Conservation (phyloP, 2,329 filamentous ascomycete species). For the Ceratocystis smalleyi region DNA sequence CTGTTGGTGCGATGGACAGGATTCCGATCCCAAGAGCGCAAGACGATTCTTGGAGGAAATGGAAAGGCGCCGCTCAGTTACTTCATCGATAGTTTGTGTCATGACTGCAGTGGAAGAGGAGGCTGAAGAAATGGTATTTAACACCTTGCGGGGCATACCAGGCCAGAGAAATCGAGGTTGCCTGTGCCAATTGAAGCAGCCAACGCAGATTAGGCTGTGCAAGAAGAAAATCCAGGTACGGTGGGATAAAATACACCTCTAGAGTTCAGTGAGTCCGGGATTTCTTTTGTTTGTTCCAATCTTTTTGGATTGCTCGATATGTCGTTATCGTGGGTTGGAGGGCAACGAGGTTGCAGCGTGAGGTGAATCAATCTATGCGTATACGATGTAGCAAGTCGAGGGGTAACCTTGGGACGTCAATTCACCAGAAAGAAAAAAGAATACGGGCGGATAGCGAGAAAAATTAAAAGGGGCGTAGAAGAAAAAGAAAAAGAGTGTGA, state of each 20-base stretch:
- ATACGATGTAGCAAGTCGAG: neutral
- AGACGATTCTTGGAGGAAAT: conserved; percentile 9
- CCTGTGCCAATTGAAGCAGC: neutral
- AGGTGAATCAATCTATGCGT: neutral
- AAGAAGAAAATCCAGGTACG: neutral
- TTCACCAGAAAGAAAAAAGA: neutral
- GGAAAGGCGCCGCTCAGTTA: conserved; percentile 5
- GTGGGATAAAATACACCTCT: neutral
- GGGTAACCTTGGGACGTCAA: neutral
- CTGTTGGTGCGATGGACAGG: conserved; percentile 3
- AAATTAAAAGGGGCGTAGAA: neutral
- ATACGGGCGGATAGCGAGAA: neutral
- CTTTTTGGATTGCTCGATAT: neutral
- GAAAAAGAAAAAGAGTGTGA: neutral
- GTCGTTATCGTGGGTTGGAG: neutral
- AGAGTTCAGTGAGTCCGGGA: neutral
- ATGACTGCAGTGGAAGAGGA: conserved; percentile 8
- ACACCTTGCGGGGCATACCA: conserved; percentile 14
- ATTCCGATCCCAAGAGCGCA: conserved; percentile 7
- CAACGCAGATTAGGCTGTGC: neutral
- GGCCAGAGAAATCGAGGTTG: conserved; percentile 1
- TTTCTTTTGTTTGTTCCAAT: neutral
- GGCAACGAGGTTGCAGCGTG: neutral
- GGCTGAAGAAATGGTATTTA: conserved; percentile 5
- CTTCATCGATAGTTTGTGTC: conserved; percentile 10